Evolutionary conservation across 2,329 filamentous ascomycete genomes (phyloP), one percentile per base, ranked within the genome.

Genomic region (Raffaelea deltoideospora): DNA sequence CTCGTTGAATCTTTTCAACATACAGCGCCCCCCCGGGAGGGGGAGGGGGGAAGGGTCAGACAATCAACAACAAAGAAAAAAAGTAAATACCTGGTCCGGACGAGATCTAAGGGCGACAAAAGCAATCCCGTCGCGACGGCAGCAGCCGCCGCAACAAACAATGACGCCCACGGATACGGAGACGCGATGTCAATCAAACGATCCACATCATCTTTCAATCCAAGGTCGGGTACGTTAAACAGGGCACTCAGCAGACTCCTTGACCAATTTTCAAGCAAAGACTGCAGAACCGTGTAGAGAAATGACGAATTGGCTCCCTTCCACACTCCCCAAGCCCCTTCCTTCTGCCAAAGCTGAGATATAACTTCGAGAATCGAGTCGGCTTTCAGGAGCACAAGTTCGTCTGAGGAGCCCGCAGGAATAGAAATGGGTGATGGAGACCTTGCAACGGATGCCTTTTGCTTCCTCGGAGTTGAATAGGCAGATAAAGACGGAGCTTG

Each of bases 221-320:
- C 82, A 23, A 85, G 64, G 50, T 96, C 88, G 1, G 88, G 87
- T 13, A 96, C 72, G 43, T 92, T 92, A 47, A 96, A 70, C 6
- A 96, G 67, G 2, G 90, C 88, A 31, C 85, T 85, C n/a, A 96
- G 67, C 36, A 95, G 69, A 49, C 85, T 90, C 48, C 86, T 74
- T 10, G 87, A 82, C 77, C 92, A 98, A 47, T 84, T 87, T 54
- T 96, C 90, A 22, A 94, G 63, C 8, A 92, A 79, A 10, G 85
- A 85, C 43, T 87, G 73, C 15, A 96, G 67, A 33, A 95, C 73
- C 0, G 78, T 82, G 59, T 96, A 94, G 34, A 96, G 66, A 51
- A 96, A 98, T 1, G 86, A 92, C 13, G 82, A 76, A 53, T 96
- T 96, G 27, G 86, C 84, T 9, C 79, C 76, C 55, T 95, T 95